Conservation (phyloP, 2,329 filamentous ascomycete species). For the Aspergillus sp. region DNA sequence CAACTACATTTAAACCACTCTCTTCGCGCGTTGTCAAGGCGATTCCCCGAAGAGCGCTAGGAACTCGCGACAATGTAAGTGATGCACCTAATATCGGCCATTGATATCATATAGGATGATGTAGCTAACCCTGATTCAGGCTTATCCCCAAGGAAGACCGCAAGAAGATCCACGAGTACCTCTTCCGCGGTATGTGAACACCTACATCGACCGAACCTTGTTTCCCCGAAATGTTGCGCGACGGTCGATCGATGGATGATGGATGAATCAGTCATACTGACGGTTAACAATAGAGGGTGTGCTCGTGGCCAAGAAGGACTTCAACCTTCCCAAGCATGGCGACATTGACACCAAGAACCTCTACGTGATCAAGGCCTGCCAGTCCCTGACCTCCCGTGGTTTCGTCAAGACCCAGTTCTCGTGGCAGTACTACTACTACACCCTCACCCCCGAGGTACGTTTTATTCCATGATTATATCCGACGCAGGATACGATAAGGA, state of each 20-base stretch:
- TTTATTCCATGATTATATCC: background rate
- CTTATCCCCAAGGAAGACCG: conserved; percentile 99
- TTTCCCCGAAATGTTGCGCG: conserved; percentile 11
- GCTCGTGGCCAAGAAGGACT: conserved; percentile 99
- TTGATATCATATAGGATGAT: conserved; percentile 1
- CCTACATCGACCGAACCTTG: conserved; percentile 11
- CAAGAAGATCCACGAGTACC: conserved; percentile 99
- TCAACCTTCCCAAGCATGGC: conserved; percentile 94
- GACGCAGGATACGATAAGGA: background rate
- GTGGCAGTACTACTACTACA: conserved; percentile 99
- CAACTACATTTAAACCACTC: conserved; percentile 39
- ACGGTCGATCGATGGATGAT: background rate
- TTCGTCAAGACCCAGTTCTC: conserved; percentile 99
- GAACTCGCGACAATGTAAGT: conserved; percentile 57
- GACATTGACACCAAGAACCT: conserved; percentile 99
- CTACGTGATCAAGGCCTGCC: conserved; percentile 95
- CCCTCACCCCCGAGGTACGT: conserved; percentile 80
- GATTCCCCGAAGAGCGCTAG: conserved; percentile 56
- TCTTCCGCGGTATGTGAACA: conserved; percentile 76
- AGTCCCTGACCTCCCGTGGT: conserved; percentile 96
- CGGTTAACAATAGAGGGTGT: conserved; percentile 60
- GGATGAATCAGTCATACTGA: conserved; percentile 1
- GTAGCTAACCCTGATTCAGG: conserved; percentile 53
- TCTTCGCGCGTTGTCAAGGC: conserved; percentile 50
- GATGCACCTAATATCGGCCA: conserved; percentile 1